These are phyloP conservation scores for Drechslera avenae DNA, from an alignment of 2,329 filamentous ascomycete genomes.

Conservation along the genomic window DNA sequence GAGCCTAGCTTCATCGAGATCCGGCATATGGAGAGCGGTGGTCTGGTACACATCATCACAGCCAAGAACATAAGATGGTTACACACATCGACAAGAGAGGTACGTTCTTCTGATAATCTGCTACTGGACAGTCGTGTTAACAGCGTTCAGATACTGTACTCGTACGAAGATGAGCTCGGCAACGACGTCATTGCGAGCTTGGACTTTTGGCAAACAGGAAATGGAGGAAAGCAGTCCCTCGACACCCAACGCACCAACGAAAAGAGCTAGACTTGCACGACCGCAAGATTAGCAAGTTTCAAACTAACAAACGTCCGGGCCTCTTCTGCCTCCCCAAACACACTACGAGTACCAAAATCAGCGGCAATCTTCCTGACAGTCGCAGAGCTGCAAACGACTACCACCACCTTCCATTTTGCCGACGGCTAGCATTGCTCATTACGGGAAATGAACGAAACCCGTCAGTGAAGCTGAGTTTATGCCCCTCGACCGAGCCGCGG, in stretches of 20 bases:
- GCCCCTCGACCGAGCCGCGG: slow-evolving; percentile 11
- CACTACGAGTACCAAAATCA: slow-evolving; percentile 2
- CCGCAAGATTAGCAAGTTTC: not conserved
- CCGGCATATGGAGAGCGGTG: slow-evolving; percentile 89
- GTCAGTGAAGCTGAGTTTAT: slow-evolving; percentile 2
- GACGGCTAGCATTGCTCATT: slow-evolving; percentile 1
- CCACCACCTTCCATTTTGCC: not conserved
- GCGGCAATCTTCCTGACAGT: not conserved
- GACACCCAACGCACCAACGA: slow-evolving; percentile 34
- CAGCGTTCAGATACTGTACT: slow-evolving; percentile 80
- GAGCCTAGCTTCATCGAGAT: slow-evolving; percentile 98
- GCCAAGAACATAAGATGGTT: slow-evolving; percentile 97
- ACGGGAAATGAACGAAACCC: not conserved
- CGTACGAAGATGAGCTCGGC: slow-evolving; percentile 93
- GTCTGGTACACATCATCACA: slow-evolving; percentile 90
- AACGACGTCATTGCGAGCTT: slow-evolving; percentile 93
- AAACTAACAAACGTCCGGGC: slow-evolving; percentile 1
- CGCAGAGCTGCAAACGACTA: not conserved
- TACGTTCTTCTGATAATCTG: slow-evolving; percentile 49
- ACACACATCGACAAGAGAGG: slow-evolving; percentile 95
- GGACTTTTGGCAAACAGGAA: slow-evolving; percentile 79
- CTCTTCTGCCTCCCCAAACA: slow-evolving; percentile 5
- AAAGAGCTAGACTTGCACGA: slow-evolving; percentile 27
- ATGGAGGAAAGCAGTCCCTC: slow-evolving; percentile 33
- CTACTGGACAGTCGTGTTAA: slow-evolving; percentile 17